Base-by-base conservation (phyloP, 2,329 filamentous ascomycete genomes). In the Ceratocystis albifundus region DNA sequence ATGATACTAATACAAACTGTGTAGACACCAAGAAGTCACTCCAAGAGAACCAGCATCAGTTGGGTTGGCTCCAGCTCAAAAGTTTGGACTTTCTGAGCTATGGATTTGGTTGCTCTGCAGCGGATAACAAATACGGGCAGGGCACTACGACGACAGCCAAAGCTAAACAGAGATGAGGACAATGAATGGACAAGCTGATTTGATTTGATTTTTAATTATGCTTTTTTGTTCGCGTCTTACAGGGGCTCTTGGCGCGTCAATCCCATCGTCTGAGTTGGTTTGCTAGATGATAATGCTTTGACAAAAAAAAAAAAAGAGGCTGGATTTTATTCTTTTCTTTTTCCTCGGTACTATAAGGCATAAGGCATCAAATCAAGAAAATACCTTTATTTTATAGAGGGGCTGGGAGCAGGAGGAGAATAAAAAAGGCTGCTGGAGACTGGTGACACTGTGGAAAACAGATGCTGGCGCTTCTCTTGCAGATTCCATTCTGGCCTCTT, bases 371-470 rank as follows among this genome's bases (percentile, higher is more conserved):
- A 55, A 15, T 7, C 2, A 15, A 30, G 25, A 32, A 30, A 57
- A 17, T 0, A 4, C 8, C 12, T 32, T 41, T 41, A 15, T 41
- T 20, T 30, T 57, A 30, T 57, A 32, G 30, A 22, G 20, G 53
- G 50, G 55, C 55, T 59, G 55, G 55, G 55, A n/a, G n/a, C n/a
- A n/a, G n/a, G n/a, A n/a, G n/a, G n/a, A 36, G 25, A 59, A 36
- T 32, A 36, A 32, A 36, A 36, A 36, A 17, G 17, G 20, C n/a
- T 25, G 48, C 22, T 8, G 12, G 28, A 20, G 30, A 30, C 15
- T n/a, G 28, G 55, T 32, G 8, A 36, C 55, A 53, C 48, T 15
- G 48, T 2, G 55, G 6, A 36, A 6, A 59, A 59, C n/a, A 36
- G 28, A 36, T 32, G 28, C 25, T 32, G 55, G 17, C 25, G 28